Evolutionary conservation across 1,284 basidiomycete genomes (phyloP), one percentile per base, ranked within the genome.

Genomic region (Papiliotrema fonsecae): DNA sequence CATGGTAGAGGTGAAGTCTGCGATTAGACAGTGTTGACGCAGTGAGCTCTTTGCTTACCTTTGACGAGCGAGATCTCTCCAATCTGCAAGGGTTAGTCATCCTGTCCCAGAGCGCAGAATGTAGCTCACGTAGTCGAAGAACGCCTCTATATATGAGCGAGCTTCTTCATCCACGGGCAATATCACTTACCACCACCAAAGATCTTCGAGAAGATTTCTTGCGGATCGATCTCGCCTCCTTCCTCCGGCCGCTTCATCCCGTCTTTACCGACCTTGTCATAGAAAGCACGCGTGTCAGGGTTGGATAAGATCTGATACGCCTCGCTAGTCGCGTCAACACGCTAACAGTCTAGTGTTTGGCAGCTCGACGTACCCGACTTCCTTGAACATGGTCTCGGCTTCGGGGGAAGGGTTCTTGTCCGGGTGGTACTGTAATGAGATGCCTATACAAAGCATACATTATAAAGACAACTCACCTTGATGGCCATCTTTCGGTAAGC

Each of bases 401-500:
- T 89, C 88, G 21, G 83, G 79, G 1, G 87, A 85, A 13, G 82
- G 79, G 67, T 97, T 96, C 80, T 93, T 93, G 77, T 96, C 91
- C 10, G 91, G 90, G 69, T 93, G 90, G 68, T 85, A 93, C 87
- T 91, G 50, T 4, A 14, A 16, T 37, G n/a, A 16, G 30, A 22
- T 48, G 14, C 39, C 37, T 49, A 11, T 24, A 16, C 6, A 30
- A 28, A 28, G 26, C 31, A 30, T n/a, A 2, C 6, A 4, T 13
- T 16, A 28, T 10, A 18, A 0, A 22, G 2, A 5, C n/a, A 24
- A 67, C 78, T 62, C 51, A 90, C 90, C 79, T 88, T 88, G 80
- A 97, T 93, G 21, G 94, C 93, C 56, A 87, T 85, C 73, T 88
- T 96, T 57, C 94, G 80, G 75, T 97, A 97, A 1, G 89, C 91